These are phyloP conservation scores for Blastobotrys ciferrii DNA, from an alignment of 1,139 yeast genomes.

Conservation along the genomic window DNA sequence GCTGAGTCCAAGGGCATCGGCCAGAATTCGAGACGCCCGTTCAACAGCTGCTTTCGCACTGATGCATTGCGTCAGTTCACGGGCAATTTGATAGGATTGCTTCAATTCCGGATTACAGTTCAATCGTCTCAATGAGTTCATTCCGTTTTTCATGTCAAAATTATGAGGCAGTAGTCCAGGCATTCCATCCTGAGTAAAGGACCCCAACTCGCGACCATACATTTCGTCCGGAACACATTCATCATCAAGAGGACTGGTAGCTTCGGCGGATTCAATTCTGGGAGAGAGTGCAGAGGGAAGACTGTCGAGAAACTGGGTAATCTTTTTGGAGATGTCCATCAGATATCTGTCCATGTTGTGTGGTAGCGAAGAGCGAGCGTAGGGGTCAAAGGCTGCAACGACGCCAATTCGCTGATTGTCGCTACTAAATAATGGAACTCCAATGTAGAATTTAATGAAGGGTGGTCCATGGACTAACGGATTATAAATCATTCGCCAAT, in stretches of 20 bases:
- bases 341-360: constrained; percentile 41
- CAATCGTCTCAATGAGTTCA: constrained; percentile 22
- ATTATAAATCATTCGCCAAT: constrained; percentile 62
- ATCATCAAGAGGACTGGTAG: background rate
- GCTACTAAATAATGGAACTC: constrained; percentile 52
- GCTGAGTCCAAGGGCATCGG: constrained; percentile 43
- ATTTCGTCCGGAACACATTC: background rate
- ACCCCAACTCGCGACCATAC: background rate
- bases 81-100: constrained; percentile 41
- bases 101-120: constrained; percentile 25
- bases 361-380: constrained; percentile 43
- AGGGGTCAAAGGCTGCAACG: constrained; percentile 58
- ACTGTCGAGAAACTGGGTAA: constrained; percentile 45
- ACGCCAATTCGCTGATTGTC: constrained; percentile 52
- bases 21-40: constrained; percentile 42
- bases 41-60: constrained; percentile 35
- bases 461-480: constrained; percentile 67
- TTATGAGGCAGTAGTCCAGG: constrained; percentile 19
- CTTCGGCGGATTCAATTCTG: constrained; percentile 20
- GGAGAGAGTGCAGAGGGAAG: constrained; percentile 21
- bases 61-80: constrained; percentile 42
- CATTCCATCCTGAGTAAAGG: constrained; percentile 9
- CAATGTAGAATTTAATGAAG: constrained; percentile 57
- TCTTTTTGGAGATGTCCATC: constrained; percentile 42
- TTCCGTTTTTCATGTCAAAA: constrained; percentile 16